These are phyloP conservation scores for Trichoderma guizhouense DNA, from an alignment of 2,329 filamentous ascomycete genomes.

Conservation along the genomic window DNA sequence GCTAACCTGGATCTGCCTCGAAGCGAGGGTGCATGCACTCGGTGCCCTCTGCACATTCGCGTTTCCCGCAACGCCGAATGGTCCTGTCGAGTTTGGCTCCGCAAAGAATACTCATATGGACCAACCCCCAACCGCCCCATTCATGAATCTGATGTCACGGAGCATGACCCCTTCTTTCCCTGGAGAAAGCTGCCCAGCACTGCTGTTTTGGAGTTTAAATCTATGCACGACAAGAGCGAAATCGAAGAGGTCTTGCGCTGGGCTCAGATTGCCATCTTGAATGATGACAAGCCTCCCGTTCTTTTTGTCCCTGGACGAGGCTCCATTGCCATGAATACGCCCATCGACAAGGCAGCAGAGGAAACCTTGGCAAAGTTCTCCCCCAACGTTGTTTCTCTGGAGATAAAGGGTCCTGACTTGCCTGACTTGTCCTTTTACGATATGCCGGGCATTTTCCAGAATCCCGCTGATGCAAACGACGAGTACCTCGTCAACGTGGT, in stretches of 20 bases:
- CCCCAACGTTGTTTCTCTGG: conserved; percentile 74
- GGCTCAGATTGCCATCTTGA: conserved; percentile 75
- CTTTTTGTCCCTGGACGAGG: conserved; percentile 53
- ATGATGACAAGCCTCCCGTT: conserved; percentile 54
- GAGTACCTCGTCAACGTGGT: conserved; percentile 70
- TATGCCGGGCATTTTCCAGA: conserved; percentile 76
- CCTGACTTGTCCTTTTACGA: conserved; percentile 81
- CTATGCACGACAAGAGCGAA: conserved; percentile 55
- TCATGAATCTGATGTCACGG: conserved; percentile 46
- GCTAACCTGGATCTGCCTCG: conserved; percentile 69
- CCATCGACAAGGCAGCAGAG: conserved; percentile 36
- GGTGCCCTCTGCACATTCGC: conserved; percentile 78
- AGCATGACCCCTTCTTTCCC: conserved; percentile 56
- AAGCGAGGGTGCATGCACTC: conserved; percentile 67
- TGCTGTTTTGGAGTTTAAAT: conserved; percentile 58
- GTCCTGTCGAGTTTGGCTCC: conserved; percentile 65
- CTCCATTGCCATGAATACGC: conserved; percentile 36
- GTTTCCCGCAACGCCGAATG: conserved; percentile 58
- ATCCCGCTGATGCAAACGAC: conserved; percentile 60
- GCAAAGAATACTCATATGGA: conserved; percentile 59
- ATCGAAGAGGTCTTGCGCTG: conserved; percentile 67
- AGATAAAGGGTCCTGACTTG: conserved; percentile 68
- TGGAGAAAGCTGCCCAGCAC: conserved; percentile 54
- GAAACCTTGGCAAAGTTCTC: conserved; percentile 65
- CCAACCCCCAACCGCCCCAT: conserved; percentile 40